Evolutionary conservation across 1,139 yeast genomes (phyloP), one percentile per base, ranked within the genome.

Genomic region (Yamadazyma membranifaciens): DNA sequence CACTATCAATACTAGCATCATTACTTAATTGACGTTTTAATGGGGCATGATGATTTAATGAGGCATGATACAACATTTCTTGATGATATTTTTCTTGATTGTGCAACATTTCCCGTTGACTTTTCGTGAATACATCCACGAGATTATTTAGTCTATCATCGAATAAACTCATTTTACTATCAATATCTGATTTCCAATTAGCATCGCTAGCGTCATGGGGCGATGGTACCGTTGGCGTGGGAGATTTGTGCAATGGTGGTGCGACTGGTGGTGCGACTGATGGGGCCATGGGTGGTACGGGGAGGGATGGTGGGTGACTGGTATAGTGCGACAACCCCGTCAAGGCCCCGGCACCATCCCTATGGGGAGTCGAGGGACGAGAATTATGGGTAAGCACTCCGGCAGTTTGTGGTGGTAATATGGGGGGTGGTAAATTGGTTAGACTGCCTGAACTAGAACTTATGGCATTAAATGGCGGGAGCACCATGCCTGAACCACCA

Each of bases 141-240:
- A 74, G 54, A 52, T 65, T 67, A 55, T 69, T 71, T 41, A 79
- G 55, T 39, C 77, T 74, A 32, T 57, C 60, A 39, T 76, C 82
- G 45, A 79, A 72, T 1, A 66, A 58, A 38, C 60, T 64, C 42
- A 79, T 63, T 36, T 75, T 65, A 36, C 54, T 57, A 43, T 78
- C 83, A 48, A 77, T 71, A 34, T 61, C 62, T 5, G 57, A 39
- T 45, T 66, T 67, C 81, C 81, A 74, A n/a, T 51, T 27, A 2
- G 30, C 2, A n/a, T 34, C 37, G 10, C 4, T 16, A 11, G 20
- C 4, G 4, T 16, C 11, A 6, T 6, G 7, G 4, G 7, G 6
- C 3, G 20, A 6, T 14, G 33, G 25, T 10, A 31, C 6, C 9
- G 12, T 6, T 20, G 24, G 7, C 24, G 24, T 6, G 5, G 7